Conservation (phyloP, 495 filamentous ascomycete species). For the Talaromyces adpressus region DNA sequence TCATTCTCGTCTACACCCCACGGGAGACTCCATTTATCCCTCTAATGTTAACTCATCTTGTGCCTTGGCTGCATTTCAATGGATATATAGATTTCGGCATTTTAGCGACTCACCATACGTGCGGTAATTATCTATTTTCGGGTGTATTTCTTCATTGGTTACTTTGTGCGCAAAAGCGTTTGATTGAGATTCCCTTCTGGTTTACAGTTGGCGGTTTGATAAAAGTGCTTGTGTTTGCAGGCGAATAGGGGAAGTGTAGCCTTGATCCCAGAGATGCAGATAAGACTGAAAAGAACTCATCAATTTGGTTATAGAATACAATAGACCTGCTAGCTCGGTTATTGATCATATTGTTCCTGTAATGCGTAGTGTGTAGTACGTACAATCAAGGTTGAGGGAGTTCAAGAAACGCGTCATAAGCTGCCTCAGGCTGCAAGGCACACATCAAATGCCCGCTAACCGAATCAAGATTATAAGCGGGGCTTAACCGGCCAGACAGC, state of each 20-base stretch:
- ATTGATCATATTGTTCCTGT: not conserved
- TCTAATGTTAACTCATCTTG: not conserved
- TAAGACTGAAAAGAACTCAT: not conserved
- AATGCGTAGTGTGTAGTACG: not conserved
- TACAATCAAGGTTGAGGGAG: not conserved
- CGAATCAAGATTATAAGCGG: not conserved
- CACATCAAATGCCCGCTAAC: not conserved
- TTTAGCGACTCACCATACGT: not conserved
- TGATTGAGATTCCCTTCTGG: not conserved
- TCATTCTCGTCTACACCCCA: not conserved
- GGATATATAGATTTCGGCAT: conserved; percentile 1
- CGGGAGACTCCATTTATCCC: not conserved
- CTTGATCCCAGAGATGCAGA: not conserved
- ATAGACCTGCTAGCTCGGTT: not conserved
- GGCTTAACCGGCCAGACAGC: not conserved
- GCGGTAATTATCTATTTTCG: conserved; percentile 1
- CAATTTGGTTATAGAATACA: not conserved
- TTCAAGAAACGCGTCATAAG: not conserved
- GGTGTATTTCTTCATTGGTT: conserved; percentile 8
- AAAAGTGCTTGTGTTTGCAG: not conserved
- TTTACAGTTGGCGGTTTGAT: not conserved
- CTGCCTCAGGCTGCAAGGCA: conserved; percentile 3
- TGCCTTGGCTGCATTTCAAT: not conserved
- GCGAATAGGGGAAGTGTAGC: not conserved
- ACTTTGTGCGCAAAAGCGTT: not conserved